phyloP scores from a whole-genome alignment of 371 early-diverging fungal species.

The Batrachochytrium dendrobatidis region DNA sequence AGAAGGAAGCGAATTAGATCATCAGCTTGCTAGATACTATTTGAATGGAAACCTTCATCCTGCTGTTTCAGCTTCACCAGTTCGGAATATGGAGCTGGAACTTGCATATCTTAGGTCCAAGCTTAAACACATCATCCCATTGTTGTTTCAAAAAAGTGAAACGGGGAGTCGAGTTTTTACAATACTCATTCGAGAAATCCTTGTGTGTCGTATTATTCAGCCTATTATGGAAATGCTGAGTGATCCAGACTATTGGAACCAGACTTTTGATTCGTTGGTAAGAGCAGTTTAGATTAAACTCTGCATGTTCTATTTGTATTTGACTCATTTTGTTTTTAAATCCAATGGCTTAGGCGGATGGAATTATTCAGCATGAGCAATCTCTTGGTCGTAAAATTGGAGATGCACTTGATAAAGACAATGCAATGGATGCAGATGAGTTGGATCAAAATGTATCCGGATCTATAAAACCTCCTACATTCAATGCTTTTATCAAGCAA shows the following conservation, averaged over 20 bases:
- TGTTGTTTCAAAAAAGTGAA: conserved; percentile 50
- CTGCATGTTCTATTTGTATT: no score
- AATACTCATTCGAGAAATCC: conserved; percentile 65
- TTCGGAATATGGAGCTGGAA: not conserved
- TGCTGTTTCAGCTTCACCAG: conserved; percentile 45
- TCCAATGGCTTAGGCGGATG: conserved; percentile 2
- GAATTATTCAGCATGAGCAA: conserved; percentile 6
- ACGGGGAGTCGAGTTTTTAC: conserved; percentile 47
- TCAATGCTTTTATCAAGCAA: conserved; percentile 65
- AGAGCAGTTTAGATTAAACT: no score
- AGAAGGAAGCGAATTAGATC: conserved; percentile 55
- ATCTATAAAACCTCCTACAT: conserved; percentile 35
- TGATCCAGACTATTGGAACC: conserved; percentile 83
- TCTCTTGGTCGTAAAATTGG: conserved; percentile 67
- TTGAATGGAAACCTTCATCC: conserved; percentile 49
- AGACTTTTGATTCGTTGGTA: conserved; percentile 49
- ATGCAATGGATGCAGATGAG: conserved; percentile 10
- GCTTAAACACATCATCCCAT: conserved; percentile 48
- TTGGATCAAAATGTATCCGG: no score
- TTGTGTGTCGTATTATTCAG: conserved; percentile 59
- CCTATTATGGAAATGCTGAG: conserved; percentile 63
- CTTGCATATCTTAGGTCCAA: not conserved
- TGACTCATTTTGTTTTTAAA: no score
- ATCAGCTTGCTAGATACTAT: conserved; percentile 55
- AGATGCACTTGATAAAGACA: conserved; percentile 60